These are phyloP conservation scores for Erigeron philadelphicus DNA, from an alignment of 140 eudicot genomes.

Conservation along the genomic window DNA sequence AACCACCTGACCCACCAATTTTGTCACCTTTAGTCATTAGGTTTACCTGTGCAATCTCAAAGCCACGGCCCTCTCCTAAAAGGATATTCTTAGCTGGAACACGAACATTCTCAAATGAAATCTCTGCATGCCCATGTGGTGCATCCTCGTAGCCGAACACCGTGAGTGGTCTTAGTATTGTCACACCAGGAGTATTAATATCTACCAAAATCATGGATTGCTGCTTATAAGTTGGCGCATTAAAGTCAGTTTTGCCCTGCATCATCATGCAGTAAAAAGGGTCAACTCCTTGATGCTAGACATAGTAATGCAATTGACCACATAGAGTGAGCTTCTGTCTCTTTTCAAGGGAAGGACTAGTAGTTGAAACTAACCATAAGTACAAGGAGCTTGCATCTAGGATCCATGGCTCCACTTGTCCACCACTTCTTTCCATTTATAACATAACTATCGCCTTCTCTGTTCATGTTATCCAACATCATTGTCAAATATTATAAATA, in stretches of 20 bases:
- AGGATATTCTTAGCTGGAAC: slow-evolving; percentile 79
- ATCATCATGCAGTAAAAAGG: slow-evolving; percentile 15
- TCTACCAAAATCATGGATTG: slow-evolving; percentile 95
- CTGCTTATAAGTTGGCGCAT: slow-evolving; percentile 78
- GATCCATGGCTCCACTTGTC: slow-evolving; percentile 99
- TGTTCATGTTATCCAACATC: slow-evolving; percentile 30
- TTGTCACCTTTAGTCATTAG: background rate
- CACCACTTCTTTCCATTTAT: slow-evolving; percentile 95
- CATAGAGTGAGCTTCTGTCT: background rate
- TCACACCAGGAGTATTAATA: slow-evolving; percentile 73
- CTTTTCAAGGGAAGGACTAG: slow-evolving; percentile 1
- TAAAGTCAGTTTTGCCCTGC: slow-evolving; percentile 93
- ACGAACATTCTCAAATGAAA: slow-evolving; percentile 62
- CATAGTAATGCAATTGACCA: slow-evolving; percentile 1
- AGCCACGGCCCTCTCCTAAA: slow-evolving; percentile 94
- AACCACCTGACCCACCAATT: background rate
- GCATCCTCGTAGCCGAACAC: slow-evolving; percentile 98
- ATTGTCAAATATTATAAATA: slow-evolving; percentile 1
- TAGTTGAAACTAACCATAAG: slow-evolving; percentile 66
- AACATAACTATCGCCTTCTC: slow-evolving; percentile 75
- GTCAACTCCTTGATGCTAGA: slow-evolving; percentile 19
- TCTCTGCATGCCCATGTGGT: slow-evolving; percentile 97
- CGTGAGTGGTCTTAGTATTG: slow-evolving; percentile 64
- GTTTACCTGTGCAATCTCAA: slow-evolving; percentile 93
- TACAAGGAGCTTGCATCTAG: slow-evolving; percentile 90